Evolutionary conservation across 2,329 filamentous ascomycete genomes (phyloP).

Genomic region (Trichoderma simmonsii): DNA sequence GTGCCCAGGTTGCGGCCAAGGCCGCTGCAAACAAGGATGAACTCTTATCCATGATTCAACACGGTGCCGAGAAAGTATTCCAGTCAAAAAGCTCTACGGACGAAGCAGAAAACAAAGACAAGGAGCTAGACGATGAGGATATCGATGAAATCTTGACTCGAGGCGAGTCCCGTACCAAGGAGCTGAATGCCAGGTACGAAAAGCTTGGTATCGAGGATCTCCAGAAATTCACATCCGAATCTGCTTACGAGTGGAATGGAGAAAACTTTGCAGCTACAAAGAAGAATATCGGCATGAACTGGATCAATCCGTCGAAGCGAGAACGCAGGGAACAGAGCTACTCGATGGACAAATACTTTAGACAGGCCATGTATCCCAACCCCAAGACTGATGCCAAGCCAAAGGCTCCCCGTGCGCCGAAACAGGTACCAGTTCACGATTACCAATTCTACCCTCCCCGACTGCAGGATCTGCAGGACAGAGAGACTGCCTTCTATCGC

Average conservation of each 20-base stretch:
- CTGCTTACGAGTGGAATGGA: constrained; percentile 98
- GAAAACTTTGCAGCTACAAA: constrained; percentile 90
- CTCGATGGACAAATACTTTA: constrained; percentile 98
- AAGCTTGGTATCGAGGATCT: constrained; percentile 95
- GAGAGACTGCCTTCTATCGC: constrained; percentile 91
- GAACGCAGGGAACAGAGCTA: constrained; percentile 98
- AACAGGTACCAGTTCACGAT: constrained; percentile 88
- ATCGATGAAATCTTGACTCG: constrained; percentile 84
- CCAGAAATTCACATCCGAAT: constrained; percentile 96
- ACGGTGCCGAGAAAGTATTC: constrained; percentile 95
- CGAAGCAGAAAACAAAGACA: constrained; percentile 54
- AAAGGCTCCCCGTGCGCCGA: constrained; percentile 91
- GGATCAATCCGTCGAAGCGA: constrained; percentile 98
- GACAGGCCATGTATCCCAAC: constrained; percentile 73
- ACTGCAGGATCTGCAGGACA: constrained; percentile 86
- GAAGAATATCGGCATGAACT: constrained; percentile 87
- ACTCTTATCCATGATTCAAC: constrained; percentile 95
- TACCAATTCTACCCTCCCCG: constrained; percentile 93
- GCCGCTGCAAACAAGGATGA: constrained; percentile 94
- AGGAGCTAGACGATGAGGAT: constrained; percentile 76
- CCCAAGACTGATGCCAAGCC: constrained; percentile 89
- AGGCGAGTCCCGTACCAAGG: constrained; percentile 83
- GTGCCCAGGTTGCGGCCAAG: constrained; percentile 85
- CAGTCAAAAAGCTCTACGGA: constrained; percentile 66
- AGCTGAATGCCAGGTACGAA: constrained; percentile 91